A percentile compares a stretch with the other conserved stretches of the same genome.
Evolutionary conservation across 2,329 filamentous ascomycete genomes (phyloP).

Genomic region (Harringtonia lauricola): DNA sequence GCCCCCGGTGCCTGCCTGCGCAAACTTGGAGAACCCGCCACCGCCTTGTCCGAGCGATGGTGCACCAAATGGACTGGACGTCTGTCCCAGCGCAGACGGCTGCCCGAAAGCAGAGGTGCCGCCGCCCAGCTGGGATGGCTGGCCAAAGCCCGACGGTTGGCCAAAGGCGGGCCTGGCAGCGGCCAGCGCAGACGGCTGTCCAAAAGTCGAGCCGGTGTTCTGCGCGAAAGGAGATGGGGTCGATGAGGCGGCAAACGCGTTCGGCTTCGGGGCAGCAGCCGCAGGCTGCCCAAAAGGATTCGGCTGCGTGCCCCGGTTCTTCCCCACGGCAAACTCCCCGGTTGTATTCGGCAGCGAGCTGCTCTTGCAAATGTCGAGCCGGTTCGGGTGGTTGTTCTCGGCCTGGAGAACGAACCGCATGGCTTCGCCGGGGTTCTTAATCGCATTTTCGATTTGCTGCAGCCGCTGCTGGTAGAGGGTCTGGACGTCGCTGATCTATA

Average conservation of each 20-base stretch:
- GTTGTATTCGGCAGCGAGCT: conserved; percentile 29
- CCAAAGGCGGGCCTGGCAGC: conserved; percentile 26
- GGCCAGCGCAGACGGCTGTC: conserved; percentile 19
- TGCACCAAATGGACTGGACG: conserved; percentile 10
- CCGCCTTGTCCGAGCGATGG: conserved; percentile 26
- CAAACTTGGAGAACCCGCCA: conserved; percentile 17
- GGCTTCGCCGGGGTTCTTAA: conserved; percentile 61
- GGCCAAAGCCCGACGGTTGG: conserved; percentile 26
- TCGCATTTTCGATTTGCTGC: conserved; percentile 60
- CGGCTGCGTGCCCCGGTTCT: conserved; percentile 14
- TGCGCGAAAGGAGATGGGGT: conserved; percentile 18
- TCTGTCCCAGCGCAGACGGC: conserved; percentile 18
- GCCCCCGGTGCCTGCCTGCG: conserved; percentile 12
- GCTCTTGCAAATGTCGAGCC: conserved; percentile 50
- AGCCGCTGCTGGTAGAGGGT: conserved; percentile 52
- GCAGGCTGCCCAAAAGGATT: conserved; percentile 33
- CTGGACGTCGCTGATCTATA: conserved; percentile 48
- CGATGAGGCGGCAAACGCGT: conserved; percentile 29
- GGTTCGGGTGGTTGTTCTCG: conserved; percentile 64
- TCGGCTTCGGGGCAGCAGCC: conserved; percentile 13
- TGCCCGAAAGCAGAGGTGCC: conserved; percentile 14
- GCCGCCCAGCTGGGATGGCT: conserved; percentile 20
- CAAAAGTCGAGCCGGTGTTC: conserved; percentile 17
- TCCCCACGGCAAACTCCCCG: conserved; percentile 32
- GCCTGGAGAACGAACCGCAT: conserved; percentile 56